phyloP scores from a whole-genome alignment of 2,329 filamentous ascomycete species.

The Pseudogymnoascus sp. region DNA sequence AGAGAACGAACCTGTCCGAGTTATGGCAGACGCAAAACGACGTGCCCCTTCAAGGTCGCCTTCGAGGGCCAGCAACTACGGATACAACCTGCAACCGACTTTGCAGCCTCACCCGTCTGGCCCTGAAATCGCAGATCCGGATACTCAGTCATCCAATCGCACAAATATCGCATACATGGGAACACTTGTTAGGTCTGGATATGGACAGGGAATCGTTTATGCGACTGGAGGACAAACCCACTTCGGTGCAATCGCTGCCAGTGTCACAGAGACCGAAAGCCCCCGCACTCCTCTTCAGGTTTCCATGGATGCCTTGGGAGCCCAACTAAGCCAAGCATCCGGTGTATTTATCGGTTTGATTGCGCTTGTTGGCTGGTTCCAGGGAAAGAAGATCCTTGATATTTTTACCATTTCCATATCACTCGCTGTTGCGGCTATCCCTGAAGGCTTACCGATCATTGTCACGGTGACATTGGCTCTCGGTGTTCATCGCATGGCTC shows the following conservation, averaged over 20 bases:
- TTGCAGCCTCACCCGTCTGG: conserved; percentile 46
- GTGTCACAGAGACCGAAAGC: conserved; percentile 89
- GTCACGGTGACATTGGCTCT: conserved; percentile 94
- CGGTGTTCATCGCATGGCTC: conserved; percentile 94
- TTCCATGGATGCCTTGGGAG: conserved; percentile 95
- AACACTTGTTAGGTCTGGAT: conserved; percentile 86
- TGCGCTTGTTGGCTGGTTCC: conserved; percentile 79
- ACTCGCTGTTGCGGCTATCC: conserved; percentile 90
- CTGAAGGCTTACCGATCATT: conserved; percentile 93
- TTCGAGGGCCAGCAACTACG: conserved; percentile 16
- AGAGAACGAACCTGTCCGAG: conserved; percentile 86
- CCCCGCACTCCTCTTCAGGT: conserved; percentile 88
- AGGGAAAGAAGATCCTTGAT: conserved; percentile 82
- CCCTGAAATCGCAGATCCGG: conserved; percentile 52
- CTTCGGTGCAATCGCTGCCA: conserved; percentile 92
- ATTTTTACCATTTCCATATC: conserved; percentile 98
- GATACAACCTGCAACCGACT: conserved; percentile 29
- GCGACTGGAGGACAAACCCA: conserved; percentile 90
- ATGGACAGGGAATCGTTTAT: conserved; percentile 95
- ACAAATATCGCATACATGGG: conserved; percentile 98
- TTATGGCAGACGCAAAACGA: conserved; percentile 55
- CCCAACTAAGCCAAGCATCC: conserved; percentile 93
- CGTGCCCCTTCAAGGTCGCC: conserved; percentile 19
- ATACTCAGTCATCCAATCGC: conserved; percentile 63
- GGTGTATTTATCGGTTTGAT: conserved; percentile 93